phyloP scores from a whole-genome alignment of 176 grass and related monocot species.

The Bromus sterilis region DNA sequence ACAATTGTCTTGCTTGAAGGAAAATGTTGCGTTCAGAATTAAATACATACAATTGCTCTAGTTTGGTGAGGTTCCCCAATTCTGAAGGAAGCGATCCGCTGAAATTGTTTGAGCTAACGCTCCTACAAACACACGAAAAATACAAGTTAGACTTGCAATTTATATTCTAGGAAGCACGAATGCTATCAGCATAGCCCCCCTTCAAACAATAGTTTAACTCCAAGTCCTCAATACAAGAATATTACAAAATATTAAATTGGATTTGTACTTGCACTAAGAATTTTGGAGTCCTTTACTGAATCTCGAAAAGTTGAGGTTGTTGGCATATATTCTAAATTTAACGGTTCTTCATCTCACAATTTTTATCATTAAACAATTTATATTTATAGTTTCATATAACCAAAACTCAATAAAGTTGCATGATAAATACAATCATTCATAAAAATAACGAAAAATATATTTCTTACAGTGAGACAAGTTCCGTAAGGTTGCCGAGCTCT shows the following conservation, averaged over 20 bases:
- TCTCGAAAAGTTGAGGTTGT: not conserved
- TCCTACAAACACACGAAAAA: conserved; percentile 12
- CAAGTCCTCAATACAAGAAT: not conserved
- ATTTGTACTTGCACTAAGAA: not conserved
- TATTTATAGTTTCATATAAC: not conserved
- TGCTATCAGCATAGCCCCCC: not conserved
- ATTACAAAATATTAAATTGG: not conserved
- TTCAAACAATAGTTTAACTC: not conserved
- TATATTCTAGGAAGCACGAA: not conserved
- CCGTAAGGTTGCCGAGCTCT: conserved; percentile 63
- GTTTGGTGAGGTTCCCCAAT: conserved; percentile 44
- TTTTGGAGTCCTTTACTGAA: not conserved
- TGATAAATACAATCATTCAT: not conserved
- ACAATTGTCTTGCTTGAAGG: not conserved
- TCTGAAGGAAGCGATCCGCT: conserved; percentile 37
- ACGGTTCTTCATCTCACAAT: not conserved
- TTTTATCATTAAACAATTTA: not conserved
- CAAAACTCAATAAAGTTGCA: not conserved
- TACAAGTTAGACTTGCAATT: not conserved
- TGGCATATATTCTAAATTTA: not conserved
- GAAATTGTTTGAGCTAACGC: conserved; percentile 38
- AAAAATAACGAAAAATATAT: not conserved
- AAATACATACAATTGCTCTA: conserved; percentile 19
- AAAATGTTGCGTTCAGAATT: not conserved
- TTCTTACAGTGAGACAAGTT: conserved; percentile 46